Percentiles rank a stretch among this genome's conserved stretches.
Conservation (phyloP, 306 rosid species). For the Leucaena leucocephala region DNA sequence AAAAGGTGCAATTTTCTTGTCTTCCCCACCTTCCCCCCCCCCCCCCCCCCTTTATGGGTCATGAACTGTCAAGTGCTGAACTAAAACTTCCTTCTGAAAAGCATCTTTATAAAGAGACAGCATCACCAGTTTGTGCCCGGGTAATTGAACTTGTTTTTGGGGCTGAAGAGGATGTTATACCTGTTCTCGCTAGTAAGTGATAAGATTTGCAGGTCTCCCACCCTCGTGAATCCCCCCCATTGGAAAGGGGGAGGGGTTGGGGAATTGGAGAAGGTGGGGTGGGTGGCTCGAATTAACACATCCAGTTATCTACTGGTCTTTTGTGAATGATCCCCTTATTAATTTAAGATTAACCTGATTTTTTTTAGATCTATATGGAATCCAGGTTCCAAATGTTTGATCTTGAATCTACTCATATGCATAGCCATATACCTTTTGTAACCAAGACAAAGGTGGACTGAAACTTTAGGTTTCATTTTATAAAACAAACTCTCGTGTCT, state of each 20-base stretch:
- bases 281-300: not conserved
- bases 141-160: not conserved
- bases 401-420: not conserved
- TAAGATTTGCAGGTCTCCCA: not conserved
- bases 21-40: not conserved
- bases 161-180: not conserved
- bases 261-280: not conserved
- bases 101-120: not conserved
- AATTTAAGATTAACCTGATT: not conserved
- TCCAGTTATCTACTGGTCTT: not conserved
- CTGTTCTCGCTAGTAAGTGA: not conserved
- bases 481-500: not conserved
- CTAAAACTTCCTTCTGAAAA: not conserved
- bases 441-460: not conserved
- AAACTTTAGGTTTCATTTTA: not conserved
- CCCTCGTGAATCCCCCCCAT: not conserved
- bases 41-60: not conserved
- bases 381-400: not conserved
- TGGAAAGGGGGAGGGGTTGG: not conserved
- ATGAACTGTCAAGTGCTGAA: not conserved
- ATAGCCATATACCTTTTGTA: not conserved
- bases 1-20: not conserved
- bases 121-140: constrained; percentile 1
- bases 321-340: not conserved
- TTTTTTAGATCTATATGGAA: not conserved